These are phyloP conservation scores for Cercospora janseana DNA, from an alignment of 2,329 filamentous ascomycete species.

Conservation along the genomic window DNA sequence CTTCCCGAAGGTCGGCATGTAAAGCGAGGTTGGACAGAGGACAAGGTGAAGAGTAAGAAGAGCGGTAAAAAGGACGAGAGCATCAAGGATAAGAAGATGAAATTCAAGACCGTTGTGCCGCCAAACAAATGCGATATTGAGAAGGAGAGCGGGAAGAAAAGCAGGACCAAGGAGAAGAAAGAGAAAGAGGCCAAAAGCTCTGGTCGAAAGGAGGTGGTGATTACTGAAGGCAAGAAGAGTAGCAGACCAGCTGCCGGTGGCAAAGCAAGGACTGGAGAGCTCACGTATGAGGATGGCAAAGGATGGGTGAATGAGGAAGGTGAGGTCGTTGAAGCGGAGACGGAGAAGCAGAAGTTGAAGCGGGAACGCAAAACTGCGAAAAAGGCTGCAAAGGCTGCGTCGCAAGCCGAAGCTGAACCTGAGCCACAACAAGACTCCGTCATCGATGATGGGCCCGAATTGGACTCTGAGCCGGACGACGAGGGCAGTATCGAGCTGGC, in stretches of 20 bases:
- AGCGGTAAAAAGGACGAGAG: slow-evolving; percentile 51
- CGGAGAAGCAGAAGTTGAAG: slow-evolving; percentile 30
- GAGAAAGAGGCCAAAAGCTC: slow-evolving; percentile 60
- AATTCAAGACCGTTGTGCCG: slow-evolving; percentile 78
- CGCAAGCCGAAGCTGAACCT: neutral
- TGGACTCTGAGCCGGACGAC: slow-evolving; percentile 19
- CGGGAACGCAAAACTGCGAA: slow-evolving; percentile 32
- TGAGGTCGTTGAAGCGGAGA: slow-evolving; percentile 64
- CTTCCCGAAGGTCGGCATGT: slow-evolving; percentile 73
- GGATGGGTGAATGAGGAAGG: slow-evolving; percentile 85
- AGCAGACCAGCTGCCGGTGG: slow-evolving; percentile 57
- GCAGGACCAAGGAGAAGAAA: slow-evolving; percentile 57
- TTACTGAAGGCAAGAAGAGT: slow-evolving; percentile 89
- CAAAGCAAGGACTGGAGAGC: slow-evolving; percentile 43
- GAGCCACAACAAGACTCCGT: slow-evolving; percentile 9
- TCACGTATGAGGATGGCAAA: slow-evolving; percentile 74
- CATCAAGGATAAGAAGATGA: slow-evolving; percentile 68
- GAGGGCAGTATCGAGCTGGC: slow-evolving; percentile 15
- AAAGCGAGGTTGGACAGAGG: slow-evolving; percentile 84
- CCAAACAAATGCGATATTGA: slow-evolving; percentile 38
- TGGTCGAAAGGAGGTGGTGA: slow-evolving; percentile 59
- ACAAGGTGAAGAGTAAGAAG: slow-evolving; percentile 35
- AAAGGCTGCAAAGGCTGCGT: slow-evolving; percentile 13
- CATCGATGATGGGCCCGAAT: slow-evolving; percentile 15
- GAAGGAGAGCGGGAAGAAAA: slow-evolving; percentile 62